phyloP scores from a whole-genome alignment of 805 yeast genomes.

The Candida schatavii region DNA sequence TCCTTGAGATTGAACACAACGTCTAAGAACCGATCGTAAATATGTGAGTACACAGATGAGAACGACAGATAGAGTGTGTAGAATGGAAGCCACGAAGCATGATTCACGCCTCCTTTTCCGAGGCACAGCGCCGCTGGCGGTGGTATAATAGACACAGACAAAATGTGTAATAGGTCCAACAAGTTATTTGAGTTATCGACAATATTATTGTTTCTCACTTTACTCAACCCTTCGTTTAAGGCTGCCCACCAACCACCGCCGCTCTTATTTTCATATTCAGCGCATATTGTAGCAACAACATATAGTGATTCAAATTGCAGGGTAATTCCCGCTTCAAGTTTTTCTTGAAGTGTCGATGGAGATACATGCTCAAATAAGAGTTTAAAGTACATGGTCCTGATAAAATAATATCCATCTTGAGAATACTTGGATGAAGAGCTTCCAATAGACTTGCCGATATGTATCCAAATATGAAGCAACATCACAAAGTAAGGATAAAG shows the following conservation, averaged over 20 bases:
- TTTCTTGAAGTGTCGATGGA: not conserved
- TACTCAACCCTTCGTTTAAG: constrained; percentile 18
- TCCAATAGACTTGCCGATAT: not conserved
- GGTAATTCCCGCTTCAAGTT: constrained; percentile 8
- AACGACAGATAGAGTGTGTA: constrained; percentile 7
- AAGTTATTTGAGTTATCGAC: constrained; percentile 9
- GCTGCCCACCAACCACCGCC: constrained; percentile 25
- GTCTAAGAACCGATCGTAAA: constrained; percentile 27
- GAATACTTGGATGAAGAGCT: not conserved
- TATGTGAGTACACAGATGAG: constrained; percentile 12
- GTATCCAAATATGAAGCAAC: constrained; percentile 6
- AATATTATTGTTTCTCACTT: constrained; percentile 1
- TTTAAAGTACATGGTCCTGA: not conserved
- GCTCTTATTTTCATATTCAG: not conserved
- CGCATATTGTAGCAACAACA: constrained; percentile 16
- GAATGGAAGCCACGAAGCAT: not conserved
- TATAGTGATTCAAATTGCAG: constrained; percentile 20
- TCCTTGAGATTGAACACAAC: constrained; percentile 23
- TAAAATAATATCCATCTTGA: not conserved
- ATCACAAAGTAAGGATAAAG: constrained; percentile 19
- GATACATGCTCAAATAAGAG: constrained; percentile 3
- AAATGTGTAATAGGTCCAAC: constrained; percentile 16
- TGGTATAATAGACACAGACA: constrained; percentile 15
- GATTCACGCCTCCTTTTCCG: not conserved
- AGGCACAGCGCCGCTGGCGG: too few species aligned